Conservation (phyloP, 192 early-diverging fungal species). For the Podila epicladia region DNA sequence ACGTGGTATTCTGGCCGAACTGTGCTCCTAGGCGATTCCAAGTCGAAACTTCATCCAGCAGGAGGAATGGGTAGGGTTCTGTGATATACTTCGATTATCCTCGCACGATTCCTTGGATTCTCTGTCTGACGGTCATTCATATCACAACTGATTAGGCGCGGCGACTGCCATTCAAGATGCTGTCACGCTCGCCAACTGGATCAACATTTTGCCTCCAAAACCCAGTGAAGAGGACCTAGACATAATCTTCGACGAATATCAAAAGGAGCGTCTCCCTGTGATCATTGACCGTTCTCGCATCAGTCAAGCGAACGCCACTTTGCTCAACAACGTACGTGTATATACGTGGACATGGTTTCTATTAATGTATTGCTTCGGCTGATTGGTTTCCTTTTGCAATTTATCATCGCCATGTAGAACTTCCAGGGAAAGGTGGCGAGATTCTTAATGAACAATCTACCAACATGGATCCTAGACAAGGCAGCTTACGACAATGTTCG, state of each 20-base stretch:
- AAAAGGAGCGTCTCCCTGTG: constrained; percentile 5
- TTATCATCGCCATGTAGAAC: background rate
- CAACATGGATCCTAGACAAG: background rate
- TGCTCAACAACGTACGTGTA: no score
- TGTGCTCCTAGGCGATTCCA: constrained; percentile 22
- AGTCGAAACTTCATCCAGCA: background rate
- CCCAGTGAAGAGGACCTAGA: constrained; percentile 1
- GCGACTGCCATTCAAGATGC: constrained; percentile 33
- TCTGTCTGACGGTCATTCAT: background rate
- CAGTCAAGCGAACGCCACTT: no score
- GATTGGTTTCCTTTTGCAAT: no score
- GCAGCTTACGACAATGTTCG: background rate
- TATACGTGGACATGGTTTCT: no score
- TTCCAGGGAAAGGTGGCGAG: background rate
- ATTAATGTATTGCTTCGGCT: no score
- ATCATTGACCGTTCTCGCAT: no score
- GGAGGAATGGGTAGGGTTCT: background rate
- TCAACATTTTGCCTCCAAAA: constrained; percentile 5
- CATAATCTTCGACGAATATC: background rate
- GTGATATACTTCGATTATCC: background rate
- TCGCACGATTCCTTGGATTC: background rate
- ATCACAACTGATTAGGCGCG: constrained; percentile 6
- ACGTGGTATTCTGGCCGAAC: constrained; percentile 18
- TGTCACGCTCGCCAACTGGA: constrained; percentile 28
- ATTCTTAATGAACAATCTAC: background rate